Conservation (phyloP, 345 rosid species). For the Pistacia atlantica region DNA sequence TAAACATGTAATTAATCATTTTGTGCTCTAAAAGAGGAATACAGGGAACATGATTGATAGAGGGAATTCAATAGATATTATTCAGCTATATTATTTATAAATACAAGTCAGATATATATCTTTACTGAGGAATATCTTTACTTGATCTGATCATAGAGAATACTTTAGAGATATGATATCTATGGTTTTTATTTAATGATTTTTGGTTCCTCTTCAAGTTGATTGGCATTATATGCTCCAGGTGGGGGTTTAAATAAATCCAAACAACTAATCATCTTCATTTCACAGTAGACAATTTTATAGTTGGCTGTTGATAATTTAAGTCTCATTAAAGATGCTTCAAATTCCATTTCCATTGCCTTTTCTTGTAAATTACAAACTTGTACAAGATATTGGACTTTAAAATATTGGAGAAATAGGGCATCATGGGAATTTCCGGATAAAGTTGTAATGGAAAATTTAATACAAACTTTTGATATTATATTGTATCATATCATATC, state of each 20-base stretch:
- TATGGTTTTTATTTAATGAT: neutral
- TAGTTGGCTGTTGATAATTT: neutral
- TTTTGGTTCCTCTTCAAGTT: neutral
- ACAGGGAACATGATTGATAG: no score
- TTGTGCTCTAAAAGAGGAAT: no score
- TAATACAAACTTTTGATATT: neutral
- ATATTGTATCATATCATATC: no score
- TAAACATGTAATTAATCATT: no score
- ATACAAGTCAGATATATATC: no score
- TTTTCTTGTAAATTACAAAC: neutral
- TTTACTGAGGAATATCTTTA: no score
- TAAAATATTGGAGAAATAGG: neutral
- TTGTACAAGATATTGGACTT: neutral
- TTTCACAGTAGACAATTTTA: neutral
- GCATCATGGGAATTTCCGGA: neutral
- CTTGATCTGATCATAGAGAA: neutral
- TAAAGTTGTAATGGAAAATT: neutral
- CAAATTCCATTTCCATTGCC: conserved; percentile 1
- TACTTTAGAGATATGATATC: neutral
- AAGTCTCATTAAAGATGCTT: neutral
- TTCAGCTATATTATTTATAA: no score
- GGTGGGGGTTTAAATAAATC: neutral
- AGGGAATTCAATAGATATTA: no score
- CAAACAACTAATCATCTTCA: neutral
- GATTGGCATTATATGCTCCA: conserved; percentile 25